Base-by-base conservation (phyloP, 768 basidiomycete genomes). In the Agaricus blazei region DNA sequence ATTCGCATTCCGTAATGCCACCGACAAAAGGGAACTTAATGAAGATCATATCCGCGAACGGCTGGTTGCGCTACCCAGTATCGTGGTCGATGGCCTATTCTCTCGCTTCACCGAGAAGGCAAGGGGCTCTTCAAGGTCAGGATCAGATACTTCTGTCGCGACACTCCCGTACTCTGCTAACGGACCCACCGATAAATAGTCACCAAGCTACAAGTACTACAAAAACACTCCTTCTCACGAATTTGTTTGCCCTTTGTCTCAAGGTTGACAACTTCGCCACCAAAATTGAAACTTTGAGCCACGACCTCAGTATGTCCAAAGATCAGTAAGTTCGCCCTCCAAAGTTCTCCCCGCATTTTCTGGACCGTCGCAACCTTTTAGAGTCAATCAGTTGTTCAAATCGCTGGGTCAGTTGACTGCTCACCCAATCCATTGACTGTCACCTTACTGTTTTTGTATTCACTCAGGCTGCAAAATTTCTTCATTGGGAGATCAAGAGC, bases 241-340 rank as follows among this genome's bases (percentile, higher is more conserved):
- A 92, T 63, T 78, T 94, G 65, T 87, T 96, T 58, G 86, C 88
- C 1, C 72, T 96, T 0, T 90, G 87, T 63, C 79, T 97, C 28
- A 83, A 80, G 48, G 66, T 93, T 6, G 93, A 97, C 59, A 81
- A 84, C 51, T 96, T 82, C 62, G 82, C 84, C 0, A 80, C 85
- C 0, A 86, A 97, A 59, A 77, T 85, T 0, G 72, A 77, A 1
- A 64, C 78, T 28, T 70, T 97, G 34, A 89, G 93, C 2, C 72
- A 77, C 6, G 95, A 97, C 69, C 69, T 98, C 6, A 82, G 77
- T 59, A 80, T 92, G 75, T 65, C 79, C 3, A 63, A 79, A 9
- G 50, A 74, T 5, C 84, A 82, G 94, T 96, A 63, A 59, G 89
- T 74, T 11, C 19, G 40, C 4, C 9, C 14, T n/a, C 24, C 37